A percentile compares a stretch with the other conserved stretches of the same genome.
Evolutionary conservation across 1,284 basidiomycete species (phyloP).

Genomic region (Ustilago tritici): DNA sequence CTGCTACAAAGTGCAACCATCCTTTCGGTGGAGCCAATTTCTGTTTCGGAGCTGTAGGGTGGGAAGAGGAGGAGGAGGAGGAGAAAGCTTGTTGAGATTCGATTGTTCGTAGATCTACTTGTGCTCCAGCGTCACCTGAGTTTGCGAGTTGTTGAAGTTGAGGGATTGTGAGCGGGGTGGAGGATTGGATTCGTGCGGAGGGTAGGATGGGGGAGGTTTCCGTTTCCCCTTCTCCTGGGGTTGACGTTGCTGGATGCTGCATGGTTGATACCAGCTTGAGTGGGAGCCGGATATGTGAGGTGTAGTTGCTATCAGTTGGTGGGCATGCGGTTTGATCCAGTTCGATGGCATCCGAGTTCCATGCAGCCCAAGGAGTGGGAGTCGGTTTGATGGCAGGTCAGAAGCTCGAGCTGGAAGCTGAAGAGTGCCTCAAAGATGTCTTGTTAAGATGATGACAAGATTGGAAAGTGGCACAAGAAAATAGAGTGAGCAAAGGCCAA

Average conservation of each 20-base stretch:
- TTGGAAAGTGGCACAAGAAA: not conserved
- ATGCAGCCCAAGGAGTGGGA: no score
- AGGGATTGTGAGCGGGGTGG: constrained; percentile 13
- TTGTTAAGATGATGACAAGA: not conserved
- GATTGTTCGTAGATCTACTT: constrained; percentile 34
- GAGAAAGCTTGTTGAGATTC: constrained; percentile 29
- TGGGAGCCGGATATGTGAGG: not conserved
- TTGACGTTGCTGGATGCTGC: constrained; percentile 50
- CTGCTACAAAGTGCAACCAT: constrained; percentile 72
- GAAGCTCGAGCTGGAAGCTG: no score
- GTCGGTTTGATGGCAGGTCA: no score
- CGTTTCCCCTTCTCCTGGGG: constrained; percentile 53
- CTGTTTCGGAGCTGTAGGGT: constrained; percentile 2
- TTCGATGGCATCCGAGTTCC: no score
- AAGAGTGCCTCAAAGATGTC: no score
- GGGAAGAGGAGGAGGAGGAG: constrained; percentile 13
- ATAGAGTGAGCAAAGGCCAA: no score
- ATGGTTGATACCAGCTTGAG: constrained; percentile 13
- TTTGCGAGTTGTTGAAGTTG: constrained; percentile 25
- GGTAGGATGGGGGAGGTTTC: constrained; percentile 45
- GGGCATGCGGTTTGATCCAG: not conserved
- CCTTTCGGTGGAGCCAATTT: constrained; percentile 61
- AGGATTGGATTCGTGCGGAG: constrained; percentile 25
- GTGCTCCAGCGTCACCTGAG: constrained; percentile 40
- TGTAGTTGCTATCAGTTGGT: not conserved